Percentiles rank a stretch among this genome's conserved stretches.
These are phyloP conservation scores for Microcyclospora pomicola DNA, from an alignment of 2,329 filamentous ascomycete species.

Conservation along the genomic window DNA sequence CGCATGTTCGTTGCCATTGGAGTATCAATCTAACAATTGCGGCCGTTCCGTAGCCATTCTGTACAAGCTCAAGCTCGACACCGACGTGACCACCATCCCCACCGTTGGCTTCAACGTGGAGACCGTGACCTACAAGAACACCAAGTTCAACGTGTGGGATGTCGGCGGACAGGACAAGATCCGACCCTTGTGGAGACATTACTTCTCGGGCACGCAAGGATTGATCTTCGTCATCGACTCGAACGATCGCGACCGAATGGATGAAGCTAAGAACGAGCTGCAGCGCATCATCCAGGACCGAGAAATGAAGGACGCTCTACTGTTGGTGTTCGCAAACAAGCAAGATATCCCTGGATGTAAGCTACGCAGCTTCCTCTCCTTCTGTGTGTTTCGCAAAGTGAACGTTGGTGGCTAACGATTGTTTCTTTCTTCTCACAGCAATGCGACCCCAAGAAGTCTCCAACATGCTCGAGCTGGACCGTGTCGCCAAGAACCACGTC, in stretches of 20 bases:
- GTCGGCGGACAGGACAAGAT: conserved; percentile 99
- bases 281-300: conserved; percentile 98
- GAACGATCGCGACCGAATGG: conserved; percentile 96
- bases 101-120: conserved; percentile 99
- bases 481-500: conserved; percentile 38
- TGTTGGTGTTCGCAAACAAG: conserved; percentile 99
- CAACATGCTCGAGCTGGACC: conserved; percentile 33
- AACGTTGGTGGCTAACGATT: not conserved
- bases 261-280: conserved; percentile 91
- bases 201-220: conserved; percentile 95
- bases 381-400: not conserved
- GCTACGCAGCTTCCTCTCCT: conserved; percentile 26
- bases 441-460: conserved; percentile 39
- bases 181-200: conserved; percentile 96
- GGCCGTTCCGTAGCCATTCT: conserved; percentile 52
- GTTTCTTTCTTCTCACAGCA: conserved; percentile 20
- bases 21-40: not conserved
- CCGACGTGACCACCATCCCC: conserved; percentile 97
- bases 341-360: conserved; percentile 82
- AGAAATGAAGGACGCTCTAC: conserved; percentile 91
- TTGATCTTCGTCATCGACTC: conserved; percentile 99
- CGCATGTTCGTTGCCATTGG: not conserved
- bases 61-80: conserved; percentile 99
- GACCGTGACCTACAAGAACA: conserved; percentile 99
- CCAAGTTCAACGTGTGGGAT: conserved; percentile 99